Evolutionary conservation across 306 rosid genomes (phyloP), one percentile per base, ranked within the genome.

Genomic region (Oemleria cerasiformis): DNA sequence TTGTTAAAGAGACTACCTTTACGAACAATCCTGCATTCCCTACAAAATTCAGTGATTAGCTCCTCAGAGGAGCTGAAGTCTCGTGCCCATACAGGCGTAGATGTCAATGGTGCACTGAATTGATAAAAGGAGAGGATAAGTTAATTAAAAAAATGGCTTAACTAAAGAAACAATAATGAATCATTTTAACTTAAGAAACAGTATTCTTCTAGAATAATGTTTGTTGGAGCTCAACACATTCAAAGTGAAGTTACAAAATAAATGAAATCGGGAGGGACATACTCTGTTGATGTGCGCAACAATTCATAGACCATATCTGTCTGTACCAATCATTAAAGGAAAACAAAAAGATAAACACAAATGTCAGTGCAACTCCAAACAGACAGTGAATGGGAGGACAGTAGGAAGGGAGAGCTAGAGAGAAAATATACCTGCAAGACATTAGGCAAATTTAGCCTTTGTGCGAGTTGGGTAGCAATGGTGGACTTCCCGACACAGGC

Each of bases 401-500:
- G 48, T 1, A 47, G 41, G 4, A 50, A 48, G 67, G 71, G 48
- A 76, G 23, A 57, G 30, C 39, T 25, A 73, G 67, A 77, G 50
- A 54, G 72, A 62, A 40, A 59, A 41, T 55, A 2, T 60, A 88
- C 98, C 97, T 93, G 98, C 75, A 93, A 86, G 54, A 93, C 98
- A 77, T 93, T 93, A 43, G 98, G 98, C 82, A 93, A 80, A 79
- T 93, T 93, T 57, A 93, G 90, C 87, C 97, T 87, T 79, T 93
- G 96, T 4, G 98, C 98, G 42, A 93, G 94, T 83, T 88, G 98
- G 74, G 97, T 90, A 70, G 98, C 97, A 73, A 93, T 88, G 78
- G 98, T 93, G 56, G 98, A 93, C 88, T 91, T 91, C 75, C 98
- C 98, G 30, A 90, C 96, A 84, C 98, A 91, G 57, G 98, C 96